Conservation (phyloP, 139 green algal genomes). For the Cymbomonas tetramitiformis region DNA sequence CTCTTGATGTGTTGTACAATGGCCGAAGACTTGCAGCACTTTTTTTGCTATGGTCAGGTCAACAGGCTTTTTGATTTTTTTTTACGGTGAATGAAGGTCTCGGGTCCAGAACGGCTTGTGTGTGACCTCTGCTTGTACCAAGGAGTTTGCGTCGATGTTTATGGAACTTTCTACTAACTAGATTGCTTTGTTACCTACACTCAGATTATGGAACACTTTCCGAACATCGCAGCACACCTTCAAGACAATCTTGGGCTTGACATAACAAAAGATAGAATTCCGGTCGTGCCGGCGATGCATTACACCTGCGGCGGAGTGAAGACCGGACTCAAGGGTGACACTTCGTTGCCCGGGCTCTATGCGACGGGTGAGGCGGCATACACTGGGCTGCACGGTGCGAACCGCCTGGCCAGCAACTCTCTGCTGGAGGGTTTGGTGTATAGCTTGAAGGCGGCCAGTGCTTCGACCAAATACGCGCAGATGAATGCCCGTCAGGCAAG, state of each 20-base stretch:
- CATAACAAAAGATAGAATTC: conserved; percentile 82
- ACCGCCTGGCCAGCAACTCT: conserved; percentile 86
- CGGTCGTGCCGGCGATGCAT: conserved; percentile 84
- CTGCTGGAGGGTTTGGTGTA: conserved; percentile 94
- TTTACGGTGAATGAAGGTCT: too few relatives aligned
- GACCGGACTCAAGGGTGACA: conserved; percentile 27
- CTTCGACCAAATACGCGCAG: conserved; percentile 57
- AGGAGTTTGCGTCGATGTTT: too few relatives aligned
- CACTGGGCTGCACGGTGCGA: conserved; percentile 87
- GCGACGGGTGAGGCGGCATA: conserved; percentile 83
- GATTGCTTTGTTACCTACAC: too few relatives aligned
- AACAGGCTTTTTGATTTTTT: too few relatives aligned
- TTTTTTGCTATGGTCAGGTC: too few relatives aligned
- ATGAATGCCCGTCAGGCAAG: too few relatives aligned
- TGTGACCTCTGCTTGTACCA: too few relatives aligned
- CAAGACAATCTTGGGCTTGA: conserved; percentile 65
- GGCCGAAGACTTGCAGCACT: too few relatives aligned
- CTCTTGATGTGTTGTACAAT: too few relatives aligned
- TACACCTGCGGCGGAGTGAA: conserved; percentile 93
- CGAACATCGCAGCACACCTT: conserved; percentile 68
- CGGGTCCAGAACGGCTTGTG: too few relatives aligned
- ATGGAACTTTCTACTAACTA: too few relatives aligned
- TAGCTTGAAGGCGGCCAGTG: conserved; percentile 55
- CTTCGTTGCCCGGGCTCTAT: conserved; percentile 54
- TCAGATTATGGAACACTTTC: conserved; percentile 78